Base-by-base conservation (phyloP, 805 yeast genomes). In the Ogataea glucozyma region DNA sequence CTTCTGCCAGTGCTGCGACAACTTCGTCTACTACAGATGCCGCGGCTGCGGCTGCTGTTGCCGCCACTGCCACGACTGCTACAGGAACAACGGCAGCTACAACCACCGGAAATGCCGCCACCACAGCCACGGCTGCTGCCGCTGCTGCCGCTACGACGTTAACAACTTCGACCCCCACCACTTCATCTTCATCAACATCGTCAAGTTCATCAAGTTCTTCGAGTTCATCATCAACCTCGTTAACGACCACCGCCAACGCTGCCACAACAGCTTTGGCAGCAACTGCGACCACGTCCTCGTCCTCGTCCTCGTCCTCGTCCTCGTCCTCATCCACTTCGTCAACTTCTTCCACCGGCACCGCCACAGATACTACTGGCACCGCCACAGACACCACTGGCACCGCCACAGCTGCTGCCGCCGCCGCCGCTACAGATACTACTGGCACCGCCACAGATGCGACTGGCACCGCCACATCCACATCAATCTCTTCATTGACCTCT, bases 401-500 rank as follows among this genome's bases (percentile, higher is more conserved):
- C 13, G 36, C 39, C 21, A 34, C 48, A 19, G 30, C 37, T 5
- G 38, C 52, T 6, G 27, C 51, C n/a, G 17, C 49, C 11, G 17
- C 40, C 4, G 39, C 56, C 12, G 23, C 58, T 20, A 43, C 48
- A 17, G 32, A 39, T 11, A 29, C 48, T n/a, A 33, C 52, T 1
- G 34, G 53, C 9, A 19, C 44, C 4, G 31, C 54, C 1, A 21
- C 49, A 1, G 35, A 46, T 6, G 41, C 46, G 9, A 26, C 38
- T 11, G 26, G 38, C 9, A 31, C 43, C n/a, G 14, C 44, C 4
- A 43, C 69, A 1, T 49, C 69, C 3, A 40, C 47, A 9, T 14
- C 61, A 7, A 56, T 62, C 37, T 52, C 48, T 0, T 41, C 51
- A 7, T 14, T 22, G 13, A 53, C 70, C 3, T 64, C 67, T 1